phyloP scores from a whole-genome alignment of 2,329 filamentous ascomycete species.

The Penicillium sp. region DNA sequence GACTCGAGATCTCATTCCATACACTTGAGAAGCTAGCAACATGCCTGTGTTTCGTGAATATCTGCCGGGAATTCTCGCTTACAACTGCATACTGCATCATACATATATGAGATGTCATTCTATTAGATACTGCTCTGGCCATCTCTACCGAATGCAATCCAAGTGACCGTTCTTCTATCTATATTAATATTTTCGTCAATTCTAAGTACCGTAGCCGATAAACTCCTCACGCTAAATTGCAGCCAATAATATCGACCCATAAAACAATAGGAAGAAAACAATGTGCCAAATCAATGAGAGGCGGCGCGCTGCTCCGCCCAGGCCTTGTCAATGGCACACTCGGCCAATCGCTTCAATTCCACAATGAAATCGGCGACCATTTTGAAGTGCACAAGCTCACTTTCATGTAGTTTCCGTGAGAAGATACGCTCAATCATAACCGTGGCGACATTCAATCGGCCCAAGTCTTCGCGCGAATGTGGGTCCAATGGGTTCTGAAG shows the following conservation, averaged over 20 bases:
- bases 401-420: conserved; percentile 29
- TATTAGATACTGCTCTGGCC: neutral
- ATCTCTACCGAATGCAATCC: neutral
- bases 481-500: conserved; percentile 50
- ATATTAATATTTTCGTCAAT: neutral
- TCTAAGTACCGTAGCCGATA: neutral
- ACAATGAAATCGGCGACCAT: conserved; percentile 47
- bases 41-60: neutral
- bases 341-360: conserved; percentile 47
- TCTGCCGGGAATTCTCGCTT: neutral
- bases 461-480: conserved; percentile 48
- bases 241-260: neutral
- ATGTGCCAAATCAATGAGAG: neutral
- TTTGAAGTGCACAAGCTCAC: conserved; percentile 45
- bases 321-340: conserved; percentile 47
- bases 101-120: neutral
- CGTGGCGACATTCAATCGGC: conserved; percentile 46
- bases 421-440: conserved; percentile 46
- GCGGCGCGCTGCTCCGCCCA: conserved; percentile 29
- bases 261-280: neutral
- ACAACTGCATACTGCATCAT: neutral
- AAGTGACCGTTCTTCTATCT: neutral
- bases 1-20: neutral
- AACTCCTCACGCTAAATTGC: neutral
- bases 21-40: neutral